These are phyloP conservation scores for Angophora floribunda DNA, from an alignment of 345 rosid species.

Conservation along the genomic window DNA sequence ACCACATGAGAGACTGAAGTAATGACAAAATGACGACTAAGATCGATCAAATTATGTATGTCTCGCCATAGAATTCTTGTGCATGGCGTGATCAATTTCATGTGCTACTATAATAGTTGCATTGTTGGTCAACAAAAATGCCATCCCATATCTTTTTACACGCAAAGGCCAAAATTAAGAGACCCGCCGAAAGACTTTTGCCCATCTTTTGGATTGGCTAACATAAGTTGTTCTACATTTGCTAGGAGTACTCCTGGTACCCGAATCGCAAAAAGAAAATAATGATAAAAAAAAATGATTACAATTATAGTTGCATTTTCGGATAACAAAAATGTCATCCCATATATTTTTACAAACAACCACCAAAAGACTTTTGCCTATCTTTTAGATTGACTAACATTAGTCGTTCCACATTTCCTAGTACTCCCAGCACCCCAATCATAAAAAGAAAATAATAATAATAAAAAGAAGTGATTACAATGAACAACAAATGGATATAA, in stretches of 20 bases:
- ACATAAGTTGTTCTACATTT: background rate
- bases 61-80: background rate
- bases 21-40: too few species aligned
- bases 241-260: background rate
- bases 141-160: background rate
- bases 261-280: background rate
- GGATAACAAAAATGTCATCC: background rate
- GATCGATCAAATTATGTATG: too few species aligned
- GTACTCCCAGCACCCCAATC: background rate
- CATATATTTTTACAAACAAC: background rate
- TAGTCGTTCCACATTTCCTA: background rate
- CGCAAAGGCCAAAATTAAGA: background rate
- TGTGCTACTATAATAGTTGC: background rate
- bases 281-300: too few species aligned
- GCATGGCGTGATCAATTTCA: background rate
- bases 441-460: background rate
- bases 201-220: background rate
- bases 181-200: background rate
- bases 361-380: background rate
- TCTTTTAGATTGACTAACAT: background rate
- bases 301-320: too few species aligned
- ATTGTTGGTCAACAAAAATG: background rate
- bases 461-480: background rate
- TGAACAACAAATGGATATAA: background rate
- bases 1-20: too few species aligned